Evolutionary conservation across 2,329 filamentous ascomycete genomes (phyloP), one percentile per base, ranked within the genome.

Genomic region (Fusarium sp.): DNA sequence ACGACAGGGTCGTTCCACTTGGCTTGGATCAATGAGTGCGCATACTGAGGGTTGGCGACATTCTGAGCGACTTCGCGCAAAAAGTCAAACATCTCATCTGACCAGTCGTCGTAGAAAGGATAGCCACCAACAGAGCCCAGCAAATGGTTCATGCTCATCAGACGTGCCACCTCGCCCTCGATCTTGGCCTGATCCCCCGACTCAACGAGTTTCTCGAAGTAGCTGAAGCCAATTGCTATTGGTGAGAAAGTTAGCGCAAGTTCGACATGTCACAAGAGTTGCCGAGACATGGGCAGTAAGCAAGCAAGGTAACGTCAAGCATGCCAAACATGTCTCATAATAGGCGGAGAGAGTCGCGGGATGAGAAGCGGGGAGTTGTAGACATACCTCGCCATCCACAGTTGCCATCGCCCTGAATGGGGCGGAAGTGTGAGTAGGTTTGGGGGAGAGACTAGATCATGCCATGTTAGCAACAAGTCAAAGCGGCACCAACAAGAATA

Each of bases 351-450:
- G 58, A 53, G 69, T 42, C 57, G 39, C 53, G 42, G 47, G 45
- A 63, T 53, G 57, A 53, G 44, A 65, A 61, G 57, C 66, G 53
- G 61, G 59, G 74, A 73, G 30, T 20, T 58, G 41, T 76, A 65
- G 67, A 85, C 91, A 86, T 88, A 98, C 96, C 96, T 92, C 96
- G 90, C 96, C 96, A 98, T 79, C 96, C 96, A 84, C 96, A 98
- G 81, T 97, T 97, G 67, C 96, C 96, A 84, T 98, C 96, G 60
- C 96, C 96, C 82, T 93, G 92, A 81, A 98, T 91, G 17, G 92
- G 92, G 63, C 96, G 94, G 80, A 96, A 98, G 81, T 95, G 92
- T 26, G 94, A 93, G 82, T 97, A 98, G 64, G 92, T 94, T 77
- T 92, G 88, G 12, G 95, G 93, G 62, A 99, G 88, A 26, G 91